Percentiles rank a stretch among this genome's conserved stretches.
Conservation (phyloP, 257 asterid species). For the Plantago major region DNA sequence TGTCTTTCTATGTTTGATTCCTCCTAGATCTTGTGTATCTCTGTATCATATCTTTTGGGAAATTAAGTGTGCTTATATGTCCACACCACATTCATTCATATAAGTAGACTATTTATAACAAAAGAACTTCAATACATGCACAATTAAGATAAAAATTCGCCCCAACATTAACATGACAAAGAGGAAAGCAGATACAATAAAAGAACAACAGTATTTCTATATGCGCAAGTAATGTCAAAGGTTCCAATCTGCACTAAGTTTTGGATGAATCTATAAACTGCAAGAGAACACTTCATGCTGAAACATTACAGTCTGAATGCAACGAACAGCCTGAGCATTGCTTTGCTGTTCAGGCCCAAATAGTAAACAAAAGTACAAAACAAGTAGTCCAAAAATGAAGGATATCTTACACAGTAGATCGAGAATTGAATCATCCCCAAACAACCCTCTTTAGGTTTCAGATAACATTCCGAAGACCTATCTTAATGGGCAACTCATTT, state of each 20-base stretch:
- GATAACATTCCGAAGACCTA: background rate
- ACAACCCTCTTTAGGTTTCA: background rate
- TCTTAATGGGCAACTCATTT: background rate
- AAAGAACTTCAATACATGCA: too few relatives aligned
- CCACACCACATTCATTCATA: background rate
- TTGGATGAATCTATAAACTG: too few relatives aligned
- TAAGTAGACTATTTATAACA: background rate
- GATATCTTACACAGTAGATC: background rate
- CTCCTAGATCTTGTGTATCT: slow-evolving; percentile 16
- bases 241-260: too few relatives aligned
- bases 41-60: slow-evolving; percentile 8
- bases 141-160: too few relatives aligned
- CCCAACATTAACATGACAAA: too few relatives aligned
- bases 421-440: background rate
- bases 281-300: background rate
- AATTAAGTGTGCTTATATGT: slow-evolving; percentile 5
- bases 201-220: background rate
- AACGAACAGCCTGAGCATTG: too few relatives aligned
- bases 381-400: background rate
- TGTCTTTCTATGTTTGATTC: slow-evolving; percentile 18
- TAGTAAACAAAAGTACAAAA: background rate
- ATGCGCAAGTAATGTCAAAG: too few relatives aligned
- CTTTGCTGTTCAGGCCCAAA: too few relatives aligned
- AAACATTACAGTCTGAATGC: too few relatives aligned
- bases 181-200: too few relatives aligned